These are phyloP conservation scores for Candida coquimbonensis DNA, from an alignment of 805 yeast genomes.

Conservation along the genomic window DNA sequence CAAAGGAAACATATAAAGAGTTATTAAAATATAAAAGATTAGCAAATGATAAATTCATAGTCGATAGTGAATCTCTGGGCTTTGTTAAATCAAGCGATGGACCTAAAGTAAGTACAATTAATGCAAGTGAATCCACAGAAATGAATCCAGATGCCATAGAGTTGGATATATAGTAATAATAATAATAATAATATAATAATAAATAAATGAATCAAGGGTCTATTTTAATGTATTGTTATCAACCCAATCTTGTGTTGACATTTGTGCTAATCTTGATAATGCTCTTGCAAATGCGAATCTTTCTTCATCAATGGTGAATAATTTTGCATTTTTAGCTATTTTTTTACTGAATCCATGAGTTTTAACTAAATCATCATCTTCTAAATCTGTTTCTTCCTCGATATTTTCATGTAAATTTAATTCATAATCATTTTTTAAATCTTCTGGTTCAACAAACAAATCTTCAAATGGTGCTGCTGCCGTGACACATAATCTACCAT, in stretches of 20 bases:
- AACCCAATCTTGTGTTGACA: slow-evolving; percentile 93
- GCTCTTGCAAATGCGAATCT: slow-evolving; percentile 96
- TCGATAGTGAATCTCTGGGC: slow-evolving; percentile 35
- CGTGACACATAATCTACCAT: slow-evolving; percentile 82
- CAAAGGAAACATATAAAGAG: slow-evolving; percentile 63
- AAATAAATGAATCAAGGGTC: background rate
- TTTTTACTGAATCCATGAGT: slow-evolving; percentile 72
- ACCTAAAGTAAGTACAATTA: slow-evolving; percentile 26
- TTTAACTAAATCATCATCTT: slow-evolving; percentile 57
- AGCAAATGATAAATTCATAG: slow-evolving; percentile 24
- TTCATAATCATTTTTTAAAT: slow-evolving; percentile 31
- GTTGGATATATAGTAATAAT: slow-evolving; percentile 28
- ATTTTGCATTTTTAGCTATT: slow-evolving; percentile 59
- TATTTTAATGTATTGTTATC: slow-evolving; percentile 29
- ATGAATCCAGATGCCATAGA: slow-evolving; percentile 57
- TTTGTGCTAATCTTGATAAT: slow-evolving; percentile 80
- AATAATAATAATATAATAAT: background rate
- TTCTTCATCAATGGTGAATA: slow-evolving; percentile 92
- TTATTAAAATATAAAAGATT: slow-evolving; percentile 58
- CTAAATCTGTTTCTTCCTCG: slow-evolving; percentile 25
- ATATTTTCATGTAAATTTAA: slow-evolving; percentile 17
- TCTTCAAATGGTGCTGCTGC: slow-evolving; percentile 80
- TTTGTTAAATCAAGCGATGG: slow-evolving; percentile 38
- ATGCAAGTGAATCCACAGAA: slow-evolving; percentile 10
- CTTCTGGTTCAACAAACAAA: slow-evolving; percentile 79